Evolutionary conservation across 2,329 filamentous ascomycete species (phyloP), one percentile per base, ranked within the genome.

Genomic region (Scedosporium aurantiacum): DNA sequence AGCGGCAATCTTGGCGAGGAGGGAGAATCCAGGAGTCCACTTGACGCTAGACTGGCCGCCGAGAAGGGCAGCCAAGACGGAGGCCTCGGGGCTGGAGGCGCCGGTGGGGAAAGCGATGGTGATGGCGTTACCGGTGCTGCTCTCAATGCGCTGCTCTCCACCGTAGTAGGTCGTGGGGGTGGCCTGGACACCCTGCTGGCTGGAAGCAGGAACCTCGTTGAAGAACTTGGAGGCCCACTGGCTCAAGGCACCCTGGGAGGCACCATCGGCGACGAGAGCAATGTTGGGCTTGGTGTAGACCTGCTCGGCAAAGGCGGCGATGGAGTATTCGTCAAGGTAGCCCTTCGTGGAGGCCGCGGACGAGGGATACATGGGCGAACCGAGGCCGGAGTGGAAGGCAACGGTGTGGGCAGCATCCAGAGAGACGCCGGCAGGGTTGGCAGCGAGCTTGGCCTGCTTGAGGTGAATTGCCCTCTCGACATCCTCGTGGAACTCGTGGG

Each of bases 181-280:
- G 57, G 69, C 67, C 52, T 64, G 60, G 21, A 61, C 56, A n/a
- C 50, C 40, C 47, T 77, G 69, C 67, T 81, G 75, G 69, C 80
- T 74, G 64, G 82, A 72, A 67, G 79, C 73, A 63, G 87, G 82
- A 58, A 89, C 80, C 63, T 82, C 80, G 73, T 86, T 85, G 82
- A 99, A 97, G 83, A 97, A 97, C 73, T 96, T 86, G 71, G 86
- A 85, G 65, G 95, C 87, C 92, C 93, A 97, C 79, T 94, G 95
- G 70, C 83, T 82, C 67, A 97, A 79, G 65, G 89, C 85, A 62
- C 81, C 78, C 67, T 90, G 81, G 67, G 87, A 86, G 66, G 91
- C 88, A 66, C 94, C 94, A 70, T 96, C 95, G 70, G 90, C 91
- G 66, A 97, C 87, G 65, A 99, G 79, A 64, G 93, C 91, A 68